Evolutionary conservation across 2,329 filamentous ascomycete species (phyloP).

Genomic region (Aspergillus carbonarius): DNA sequence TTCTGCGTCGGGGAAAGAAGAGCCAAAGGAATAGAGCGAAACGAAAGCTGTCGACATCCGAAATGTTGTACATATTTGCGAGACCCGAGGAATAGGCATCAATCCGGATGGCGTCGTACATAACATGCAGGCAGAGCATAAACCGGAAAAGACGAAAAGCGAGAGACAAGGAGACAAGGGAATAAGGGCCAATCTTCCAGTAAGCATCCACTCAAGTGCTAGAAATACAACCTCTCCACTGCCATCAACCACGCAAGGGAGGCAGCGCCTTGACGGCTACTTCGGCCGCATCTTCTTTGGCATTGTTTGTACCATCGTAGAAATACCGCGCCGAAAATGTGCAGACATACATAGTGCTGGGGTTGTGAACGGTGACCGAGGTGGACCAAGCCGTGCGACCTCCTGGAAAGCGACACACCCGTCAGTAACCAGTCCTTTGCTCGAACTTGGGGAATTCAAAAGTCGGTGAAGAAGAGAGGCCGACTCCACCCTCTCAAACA

Average conservation of each 20-base stretch:
- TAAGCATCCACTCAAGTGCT: background rate
- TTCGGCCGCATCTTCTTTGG: slow-evolving; percentile 88
- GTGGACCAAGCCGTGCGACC: slow-evolving; percentile 90
- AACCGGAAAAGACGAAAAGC: slow-evolving; percentile 8
- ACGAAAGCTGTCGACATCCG: slow-evolving; percentile 18
- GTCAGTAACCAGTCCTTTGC: slow-evolving; percentile 23
- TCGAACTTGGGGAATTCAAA: slow-evolving; percentile 23
- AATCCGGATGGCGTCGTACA: slow-evolving; percentile 21
- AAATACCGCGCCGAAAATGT: slow-evolving; percentile 74
- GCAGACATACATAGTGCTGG: slow-evolving; percentile 19
- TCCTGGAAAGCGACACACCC: slow-evolving; percentile 51
- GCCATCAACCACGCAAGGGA: slow-evolving; percentile 1
- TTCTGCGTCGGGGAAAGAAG: background rate
- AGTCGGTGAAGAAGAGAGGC: slow-evolving; percentile 35
- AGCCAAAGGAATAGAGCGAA: background rate
- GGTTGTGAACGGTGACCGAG: slow-evolving; percentile 69
- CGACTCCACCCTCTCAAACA: slow-evolving; percentile 29
- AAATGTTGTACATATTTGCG: slow-evolving; percentile 25
- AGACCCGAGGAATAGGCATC: slow-evolving; percentile 20
- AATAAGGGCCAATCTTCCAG: background rate
- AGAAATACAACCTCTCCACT: background rate
- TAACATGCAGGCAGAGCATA: slow-evolving; percentile 6
- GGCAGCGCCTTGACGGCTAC: slow-evolving; percentile 54
- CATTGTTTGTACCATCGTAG: slow-evolving; percentile 90
- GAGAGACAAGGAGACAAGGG: slow-evolving; percentile 2